Evolutionary conservation across 768 basidiomycete genomes (phyloP), one percentile per base, ranked within the genome.

Genomic region (Tricholoma flavovirens): DNA sequence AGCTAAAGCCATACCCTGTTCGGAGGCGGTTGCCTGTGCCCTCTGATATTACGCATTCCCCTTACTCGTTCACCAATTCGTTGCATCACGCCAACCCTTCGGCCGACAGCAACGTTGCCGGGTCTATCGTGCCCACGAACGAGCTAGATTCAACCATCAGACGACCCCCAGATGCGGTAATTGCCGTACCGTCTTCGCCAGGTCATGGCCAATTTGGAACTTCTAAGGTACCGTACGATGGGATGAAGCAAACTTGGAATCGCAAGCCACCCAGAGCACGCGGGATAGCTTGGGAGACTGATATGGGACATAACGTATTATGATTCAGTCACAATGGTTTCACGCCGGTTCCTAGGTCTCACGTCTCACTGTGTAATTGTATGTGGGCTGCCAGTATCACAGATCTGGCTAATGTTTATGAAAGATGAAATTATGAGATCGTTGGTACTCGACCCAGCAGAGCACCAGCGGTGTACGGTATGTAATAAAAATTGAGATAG

Each of bases 11-110:
- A 17, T 56, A 61, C 15, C 58, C 59, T 6, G 56, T 57, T n/a
- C 62, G 65, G 24, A 58, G 64, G n/a, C 69, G 69, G 53, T 55
- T 63, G 14, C 65, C 66, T 36, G 62, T 58, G 17, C 70, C 73
- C 7, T 65, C 70, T 19, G 68, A 74, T 40, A 66, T 74, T 19
- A 58, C 56, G 3, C 51, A 63, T 19, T 70, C 69, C 1, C 66
- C 55, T 54, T 64, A 4, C 62, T 67, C n/a, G 68, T 62, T 67
- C 24, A 26, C 24, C 24, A 2, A 26, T 17, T 70, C 71, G 4
- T 59, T 63, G 8, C 66, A 63, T 35, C 70, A 26, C 5, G 5
- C 24, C 24, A 26, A 26, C 24, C 24, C 24, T 26, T 26, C 24
- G 5, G 24, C 70, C 3, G 56, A 67, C 12, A 56, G 63, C 56